Evolutionary conservation across 352 stramenopile genomes (phyloP), one percentile per base, ranked within the genome.

Genomic region (Plasmopara viticola): DNA sequence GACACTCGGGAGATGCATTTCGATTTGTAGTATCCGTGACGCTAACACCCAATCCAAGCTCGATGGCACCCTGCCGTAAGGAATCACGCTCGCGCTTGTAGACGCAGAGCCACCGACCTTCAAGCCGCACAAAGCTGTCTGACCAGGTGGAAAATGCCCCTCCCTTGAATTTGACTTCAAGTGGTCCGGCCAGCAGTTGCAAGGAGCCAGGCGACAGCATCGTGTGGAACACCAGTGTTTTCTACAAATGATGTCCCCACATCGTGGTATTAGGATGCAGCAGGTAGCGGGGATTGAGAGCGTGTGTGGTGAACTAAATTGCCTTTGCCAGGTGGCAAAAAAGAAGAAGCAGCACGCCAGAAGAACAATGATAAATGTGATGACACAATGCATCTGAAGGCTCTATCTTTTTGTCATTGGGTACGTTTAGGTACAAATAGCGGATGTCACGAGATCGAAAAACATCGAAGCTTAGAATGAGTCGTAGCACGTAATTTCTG

Each of bases 151-250:
- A 74, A 56, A 87, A 87, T 1, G 76, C 67, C 42, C 76, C 74
- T 18, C 64, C 68, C 47, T 85, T 85, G 62, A 84, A 85, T 56
- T 84, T 83, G 55, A 85, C 73, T 51, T 87, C 76, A 30, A 87
- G 65, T 44, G 69, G 72, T 12, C 73, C 76, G 10, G 69, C 58
- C 63, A 84, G 56, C 37, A 68, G 51, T 60, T 87, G 68, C 39
- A 85, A 65, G 6, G 70, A 62, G 45, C 69, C 66, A 2, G 55
- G n/a, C 29, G 52, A 54, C 41, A 58, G 62, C 48, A 68, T 66
- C 47, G 38, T 56, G 49, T 29, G 49, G 30, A 46, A 35, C 33
- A 35, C 29, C 34, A n/a, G 44, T 44, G 28, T 29, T 42, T 62
- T 62, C 53, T 46, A 54, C 9, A 29, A 58, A 42, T 66, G 53